Conservation (phyloP, 352 stramenopile genomes). For the Phytophthora podocarpi region DNA sequence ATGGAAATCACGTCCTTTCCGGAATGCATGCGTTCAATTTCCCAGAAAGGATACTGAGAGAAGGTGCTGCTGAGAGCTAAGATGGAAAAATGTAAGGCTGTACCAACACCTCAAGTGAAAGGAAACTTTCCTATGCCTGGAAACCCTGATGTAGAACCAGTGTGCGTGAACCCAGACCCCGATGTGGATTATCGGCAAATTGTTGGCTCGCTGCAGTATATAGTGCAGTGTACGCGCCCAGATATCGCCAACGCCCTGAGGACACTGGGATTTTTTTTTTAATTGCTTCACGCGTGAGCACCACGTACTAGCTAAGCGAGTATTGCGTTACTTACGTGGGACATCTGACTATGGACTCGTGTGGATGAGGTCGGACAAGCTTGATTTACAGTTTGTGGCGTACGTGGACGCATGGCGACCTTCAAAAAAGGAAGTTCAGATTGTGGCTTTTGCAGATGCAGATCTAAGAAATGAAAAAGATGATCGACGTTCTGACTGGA, state of each 20-base stretch:
- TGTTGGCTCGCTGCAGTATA: conserved; percentile 1
- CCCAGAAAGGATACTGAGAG: background rate
- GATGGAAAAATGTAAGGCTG: conserved; percentile 9
- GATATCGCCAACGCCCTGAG: conserved; percentile 5
- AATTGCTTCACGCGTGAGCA: conserved; percentile 4
- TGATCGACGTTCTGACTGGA: conserved; percentile 4
- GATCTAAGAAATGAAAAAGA: conserved; percentile 17
- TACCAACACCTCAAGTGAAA: conserved; percentile 4
- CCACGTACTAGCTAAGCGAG: background rate
- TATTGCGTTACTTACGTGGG: conserved; percentile 2
- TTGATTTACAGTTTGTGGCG: background rate
- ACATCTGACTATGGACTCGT: conserved; percentile 1
- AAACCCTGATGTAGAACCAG: conserved; percentile 2
- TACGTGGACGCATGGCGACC: conserved; percentile 7
- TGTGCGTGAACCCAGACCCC: conserved; percentile 2
- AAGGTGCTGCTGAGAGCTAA: background rate
- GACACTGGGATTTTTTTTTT: conserved; percentile 1
- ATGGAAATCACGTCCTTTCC: conserved; percentile 14
- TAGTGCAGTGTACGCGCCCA: conserved; percentile 4
- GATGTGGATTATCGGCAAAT: conserved; percentile 12
- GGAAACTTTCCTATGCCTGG: conserved; percentile 15
- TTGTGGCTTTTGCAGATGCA: conserved; percentile 4
- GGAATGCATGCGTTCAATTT: background rate
- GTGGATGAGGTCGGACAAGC: background rate
- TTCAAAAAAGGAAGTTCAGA: background rate